Base-by-base conservation (phyloP, 768 basidiomycete genomes). In the Leucocoprinus sp. region DNA sequence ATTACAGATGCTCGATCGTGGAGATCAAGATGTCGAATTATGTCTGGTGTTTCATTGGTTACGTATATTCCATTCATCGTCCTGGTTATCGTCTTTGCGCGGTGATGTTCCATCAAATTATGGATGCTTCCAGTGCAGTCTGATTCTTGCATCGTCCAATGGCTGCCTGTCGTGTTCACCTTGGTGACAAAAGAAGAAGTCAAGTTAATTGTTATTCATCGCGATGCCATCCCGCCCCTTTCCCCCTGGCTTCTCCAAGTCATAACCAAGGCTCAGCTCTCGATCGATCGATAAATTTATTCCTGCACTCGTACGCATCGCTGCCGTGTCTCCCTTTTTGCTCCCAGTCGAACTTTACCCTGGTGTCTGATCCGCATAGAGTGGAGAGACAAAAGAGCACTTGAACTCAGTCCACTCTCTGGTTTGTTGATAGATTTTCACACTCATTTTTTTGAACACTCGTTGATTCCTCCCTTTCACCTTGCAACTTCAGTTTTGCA, bases 21-120 rank as follows among this genome's bases (percentile, higher is more conserved):
- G 86, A 77, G 85, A 42, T 67, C 65, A 46, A 78, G 86, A 41
- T 88, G 84, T 66, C 82, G 86, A 35, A 64, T 84, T 52, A 81
- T 86, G 83, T 66, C 77, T 26, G 68, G 59, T 29, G 60, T 86
- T 35, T 84, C 84, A 31, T 52, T 87, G 28, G 57, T 87, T 59
- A 86, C 84, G 17, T 89, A 89, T 60, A 67, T 87, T 50, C 86
- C 86, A 11, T 85, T 89, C 61, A 80, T 89, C 59, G 66, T 84
- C 52, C 75, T 83, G 49, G 67, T 86, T 53, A 80, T 80, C 52
- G 67, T 87, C 52, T 85, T 82, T 57, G 78, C 61, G 28, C 61
- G 58, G 55, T 60, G 45, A 55, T n/a, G n/a, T n/a, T n/a, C n/a
- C n/a, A n/a, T n/a, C 56, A 17, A 34, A 5, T 42, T 5, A n/a